A percentile compares a stretch with the other conserved stretches of the same genome.
Evolutionary conservation across 2,329 filamentous ascomycete genomes (phyloP).

Genomic region (Amauroascus niger): DNA sequence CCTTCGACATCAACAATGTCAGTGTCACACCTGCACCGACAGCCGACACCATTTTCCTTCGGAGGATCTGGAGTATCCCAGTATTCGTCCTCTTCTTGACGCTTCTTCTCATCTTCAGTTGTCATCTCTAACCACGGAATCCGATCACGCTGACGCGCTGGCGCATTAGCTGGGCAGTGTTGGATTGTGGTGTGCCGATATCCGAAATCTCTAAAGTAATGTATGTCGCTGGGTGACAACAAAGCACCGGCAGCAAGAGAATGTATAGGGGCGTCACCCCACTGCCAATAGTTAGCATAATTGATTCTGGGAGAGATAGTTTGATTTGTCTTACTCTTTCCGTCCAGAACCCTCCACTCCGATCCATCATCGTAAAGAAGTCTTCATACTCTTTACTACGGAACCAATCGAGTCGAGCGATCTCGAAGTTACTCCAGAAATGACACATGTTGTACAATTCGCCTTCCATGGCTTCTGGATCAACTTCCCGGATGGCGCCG

Average conservation of each 20-base stretch:
- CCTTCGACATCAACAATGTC: slow-evolving; percentile 97
- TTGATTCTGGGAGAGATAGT: slow-evolving; percentile 20
- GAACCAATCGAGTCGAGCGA: slow-evolving; percentile 90
- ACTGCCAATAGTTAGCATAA: slow-evolving; percentile 50
- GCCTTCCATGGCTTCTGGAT: slow-evolving; percentile 89
- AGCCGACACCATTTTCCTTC: slow-evolving; percentile 94
- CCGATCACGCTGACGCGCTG: slow-evolving; percentile 70
- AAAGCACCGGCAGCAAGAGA: slow-evolving; percentile 89
- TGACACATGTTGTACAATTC: slow-evolving; percentile 99
- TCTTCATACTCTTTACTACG: slow-evolving; percentile 94
- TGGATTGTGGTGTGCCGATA: slow-evolving; percentile 98
- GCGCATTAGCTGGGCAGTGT: slow-evolving; percentile 94
- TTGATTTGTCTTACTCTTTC: slow-evolving; percentile 59
- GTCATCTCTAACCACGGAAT: slow-evolving; percentile 74
- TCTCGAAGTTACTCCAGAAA: slow-evolving; percentile 99
- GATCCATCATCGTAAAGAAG: slow-evolving; percentile 98
- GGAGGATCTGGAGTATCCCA: slow-evolving; percentile 80
- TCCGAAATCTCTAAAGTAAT: slow-evolving; percentile 98
- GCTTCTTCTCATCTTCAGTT: slow-evolving; percentile 69
- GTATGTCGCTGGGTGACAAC: slow-evolving; percentile 70
- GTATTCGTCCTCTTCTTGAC: slow-evolving; percentile 87
- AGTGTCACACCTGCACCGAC: slow-evolving; percentile 90
- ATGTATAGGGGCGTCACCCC: slow-evolving; percentile 97
- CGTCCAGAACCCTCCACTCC: slow-evolving; percentile 97
- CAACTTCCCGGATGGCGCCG: slow-evolving; percentile 65